A percentile compares a stretch with the other conserved stretches of the same genome.
phyloP scores from a whole-genome alignment of 441 rosid genomes.

The Capsella rubella region DNA sequence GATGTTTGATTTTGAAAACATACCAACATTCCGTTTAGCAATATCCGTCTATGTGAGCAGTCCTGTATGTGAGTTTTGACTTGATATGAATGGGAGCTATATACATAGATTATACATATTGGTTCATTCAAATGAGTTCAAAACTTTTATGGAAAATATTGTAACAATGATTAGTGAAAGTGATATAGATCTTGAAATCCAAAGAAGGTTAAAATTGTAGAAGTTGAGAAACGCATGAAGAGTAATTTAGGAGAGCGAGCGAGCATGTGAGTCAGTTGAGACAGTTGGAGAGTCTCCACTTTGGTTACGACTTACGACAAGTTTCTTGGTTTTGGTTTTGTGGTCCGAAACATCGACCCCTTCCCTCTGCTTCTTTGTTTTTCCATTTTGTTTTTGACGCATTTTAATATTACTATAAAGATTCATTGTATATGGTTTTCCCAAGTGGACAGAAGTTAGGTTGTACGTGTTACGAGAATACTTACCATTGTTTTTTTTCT shows the following conservation, averaged over 20 bases:
- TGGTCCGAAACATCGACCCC: slow-evolving; percentile 48
- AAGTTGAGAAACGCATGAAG: slow-evolving; percentile 22
- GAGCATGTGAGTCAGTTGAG: slow-evolving; percentile 38
- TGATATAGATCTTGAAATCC: background rate
- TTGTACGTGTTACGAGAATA: slow-evolving; percentile 35
- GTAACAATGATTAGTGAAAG: background rate
- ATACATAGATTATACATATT: background rate
- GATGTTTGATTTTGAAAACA: background rate
- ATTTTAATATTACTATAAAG: slow-evolving; percentile 20
- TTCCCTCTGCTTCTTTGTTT: slow-evolving; percentile 44
- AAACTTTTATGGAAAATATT: no score
- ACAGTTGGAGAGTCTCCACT: slow-evolving; percentile 41
- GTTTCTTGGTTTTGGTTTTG: slow-evolving; percentile 38
- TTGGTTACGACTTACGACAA: slow-evolving; percentile 18
- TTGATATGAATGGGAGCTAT: background rate
- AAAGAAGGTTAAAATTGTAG: background rate
- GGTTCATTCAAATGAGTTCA: background rate
- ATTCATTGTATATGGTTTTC: slow-evolving; percentile 35
- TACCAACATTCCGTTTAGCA: slow-evolving; percentile 11
- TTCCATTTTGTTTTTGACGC: background rate
- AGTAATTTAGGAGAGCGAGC: background rate
- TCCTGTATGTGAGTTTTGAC: background rate
- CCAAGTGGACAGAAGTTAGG: slow-evolving; percentile 40
- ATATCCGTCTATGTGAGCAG: background rate
- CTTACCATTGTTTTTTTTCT: background rate